These are phyloP conservation scores for Osmanthus fragrans DNA, from an alignment of 257 asterid species.

Conservation along the genomic window DNA sequence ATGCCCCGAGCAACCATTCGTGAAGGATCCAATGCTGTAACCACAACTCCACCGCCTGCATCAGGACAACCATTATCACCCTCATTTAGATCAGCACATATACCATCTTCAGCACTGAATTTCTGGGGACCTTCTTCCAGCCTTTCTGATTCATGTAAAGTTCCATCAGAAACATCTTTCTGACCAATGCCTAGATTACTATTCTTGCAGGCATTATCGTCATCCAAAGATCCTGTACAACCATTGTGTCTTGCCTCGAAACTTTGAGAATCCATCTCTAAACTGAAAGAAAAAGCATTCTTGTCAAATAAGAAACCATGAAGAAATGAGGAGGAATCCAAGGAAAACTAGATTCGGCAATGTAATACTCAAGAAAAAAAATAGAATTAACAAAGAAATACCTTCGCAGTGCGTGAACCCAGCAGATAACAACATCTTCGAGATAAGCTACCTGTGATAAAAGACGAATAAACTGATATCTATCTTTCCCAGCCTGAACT, in stretches of 20 bases:
- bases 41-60: too few species aligned
- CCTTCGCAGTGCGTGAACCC: constrained; percentile 83
- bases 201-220: constrained; percentile 25
- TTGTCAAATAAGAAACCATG: too few species aligned
- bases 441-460: constrained; percentile 92
- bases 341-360: too few species aligned
- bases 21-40: too few species aligned
- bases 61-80: too few species aligned
- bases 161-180: constrained; percentile 25
- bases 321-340: too few species aligned
- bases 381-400: constrained; percentile 25
- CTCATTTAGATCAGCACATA: too few species aligned
- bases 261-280: constrained; percentile 56
- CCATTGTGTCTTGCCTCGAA: constrained; percentile 38
- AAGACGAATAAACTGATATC: constrained; percentile 56
- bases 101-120: too few species aligned
- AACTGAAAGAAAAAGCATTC: constrained; percentile 44
- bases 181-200: constrained; percentile 34
- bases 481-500: constrained; percentile 81
- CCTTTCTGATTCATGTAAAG: constrained; percentile 31
- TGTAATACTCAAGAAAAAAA: neutral
- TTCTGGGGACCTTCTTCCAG: constrained; percentile 9
- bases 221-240: constrained; percentile 23
- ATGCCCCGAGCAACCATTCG: too few species aligned
- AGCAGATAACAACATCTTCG: constrained; percentile 78